A percentile compares a stretch with the other conserved stretches of the same genome.
Evolutionary conservation across 2,329 filamentous ascomycete genomes (phyloP).

Genomic region (Nigrospora osmanthi): DNA sequence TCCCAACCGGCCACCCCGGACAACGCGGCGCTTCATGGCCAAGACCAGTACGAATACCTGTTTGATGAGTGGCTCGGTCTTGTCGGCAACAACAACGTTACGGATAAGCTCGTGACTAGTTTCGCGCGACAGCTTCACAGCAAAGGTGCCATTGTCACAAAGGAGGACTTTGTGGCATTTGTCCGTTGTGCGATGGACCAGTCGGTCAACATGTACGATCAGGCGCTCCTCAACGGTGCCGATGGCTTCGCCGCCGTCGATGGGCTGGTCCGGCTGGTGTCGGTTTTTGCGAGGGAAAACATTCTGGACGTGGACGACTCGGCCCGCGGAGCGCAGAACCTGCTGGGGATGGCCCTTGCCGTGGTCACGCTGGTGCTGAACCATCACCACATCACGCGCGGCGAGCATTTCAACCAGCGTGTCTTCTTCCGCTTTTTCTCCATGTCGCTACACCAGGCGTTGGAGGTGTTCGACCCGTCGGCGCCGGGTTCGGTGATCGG

Average conservation of each 20-base stretch:
- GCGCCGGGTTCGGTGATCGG: background rate
- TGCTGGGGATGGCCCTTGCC: conserved; percentile 70
- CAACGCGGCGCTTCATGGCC: conserved; percentile 50
- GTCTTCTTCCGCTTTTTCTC: conserved; percentile 90
- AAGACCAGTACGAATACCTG: conserved; percentile 86
- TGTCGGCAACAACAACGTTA: conserved; percentile 67
- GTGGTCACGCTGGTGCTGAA: conserved; percentile 76
- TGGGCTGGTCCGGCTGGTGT: conserved; percentile 73
- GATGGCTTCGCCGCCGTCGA: conserved; percentile 61
- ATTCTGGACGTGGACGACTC: conserved; percentile 50
- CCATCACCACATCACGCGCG: conserved; percentile 74
- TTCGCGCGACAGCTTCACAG: conserved; percentile 83
- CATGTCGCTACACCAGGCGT: conserved; percentile 69
- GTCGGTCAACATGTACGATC: conserved; percentile 72
- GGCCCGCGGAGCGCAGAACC: conserved; percentile 56
- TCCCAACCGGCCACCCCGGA: conserved; percentile 34
- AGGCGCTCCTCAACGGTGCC: conserved; percentile 53
- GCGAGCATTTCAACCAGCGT: conserved; percentile 76
- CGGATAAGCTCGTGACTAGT: conserved; percentile 61
- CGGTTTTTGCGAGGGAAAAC: conserved; percentile 67
- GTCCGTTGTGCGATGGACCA: conserved; percentile 74
- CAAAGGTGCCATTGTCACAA: conserved; percentile 61
- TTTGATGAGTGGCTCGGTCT: conserved; percentile 94
- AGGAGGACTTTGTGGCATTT: conserved; percentile 73
- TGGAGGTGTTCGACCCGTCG: conserved; percentile 38